Evolutionary conservation across 176 grass and related monocot genomes (phyloP), one percentile per base, ranked within the genome.

Genomic region (Oryza coarctata): DNA sequence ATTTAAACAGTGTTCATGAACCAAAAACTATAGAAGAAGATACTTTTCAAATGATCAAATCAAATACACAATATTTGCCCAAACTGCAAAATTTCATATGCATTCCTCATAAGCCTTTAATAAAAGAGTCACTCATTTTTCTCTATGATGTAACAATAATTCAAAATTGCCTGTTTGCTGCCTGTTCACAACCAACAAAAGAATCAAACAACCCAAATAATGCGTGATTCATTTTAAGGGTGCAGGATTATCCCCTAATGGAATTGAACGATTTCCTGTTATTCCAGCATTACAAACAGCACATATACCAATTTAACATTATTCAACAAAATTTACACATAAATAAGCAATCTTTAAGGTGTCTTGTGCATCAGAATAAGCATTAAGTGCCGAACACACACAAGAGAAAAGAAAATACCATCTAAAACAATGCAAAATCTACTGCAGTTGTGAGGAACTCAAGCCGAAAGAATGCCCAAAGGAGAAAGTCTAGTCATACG

Each of bases 181-280:
- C 1, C 6, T 67, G 10, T 43, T 36, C 2, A 4, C 12, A 22
- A 55, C 31, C 0, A 0, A 49, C 15, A 52, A 84, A 76, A 64
- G 8, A 83, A 65, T 67, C 30, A 20, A 73, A 43, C n/a, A 65
- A 66, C 74, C 31, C 9, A 17, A 75, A 47, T 68, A 79, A 68
- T 80, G 61, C 30, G n/a, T 1, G 0, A 4, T n/a, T 11, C 12
- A 25, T 1, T 68, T 50, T 9, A 18, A 20, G 55, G n/a, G 41
- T 50, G 47, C 3, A 50, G 15, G 47, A 50, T 5, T 50, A 50
- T 50, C 15, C 18, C n/a, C 55, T 60, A 6, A 4, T 0, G 33
- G 14, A 57, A 80, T 57, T 29, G 44, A 29, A 57, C 14, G 3
- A 7, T 12, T 39, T 20, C 32, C 14, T 57, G n/a, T 11, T 30